Conservation (phyloP, 148 eudicot species). For the Agrostemma githago region DNA sequence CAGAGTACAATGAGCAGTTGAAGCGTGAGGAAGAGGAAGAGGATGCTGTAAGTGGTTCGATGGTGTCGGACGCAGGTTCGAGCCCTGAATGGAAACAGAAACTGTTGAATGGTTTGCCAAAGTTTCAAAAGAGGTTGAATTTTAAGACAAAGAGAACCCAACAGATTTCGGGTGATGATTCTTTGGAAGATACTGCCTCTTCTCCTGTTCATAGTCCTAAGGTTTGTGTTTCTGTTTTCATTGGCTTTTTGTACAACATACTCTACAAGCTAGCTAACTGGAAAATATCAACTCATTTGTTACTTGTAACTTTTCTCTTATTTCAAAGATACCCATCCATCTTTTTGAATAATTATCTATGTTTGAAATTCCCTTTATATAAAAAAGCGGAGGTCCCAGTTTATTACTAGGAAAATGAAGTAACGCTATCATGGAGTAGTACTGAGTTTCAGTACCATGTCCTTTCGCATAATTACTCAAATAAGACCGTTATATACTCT, state of each 20-base stretch:
- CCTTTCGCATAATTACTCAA: no score
- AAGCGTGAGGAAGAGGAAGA: constrained; percentile 14
- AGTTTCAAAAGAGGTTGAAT: constrained; percentile 32
- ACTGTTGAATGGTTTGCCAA: constrained; percentile 16
- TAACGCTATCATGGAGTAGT: no score
- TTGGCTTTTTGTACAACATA: neutral
- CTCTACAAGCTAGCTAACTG: no score
- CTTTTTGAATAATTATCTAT: no score
- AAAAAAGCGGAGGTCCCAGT: no score
- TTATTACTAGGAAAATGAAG: no score
- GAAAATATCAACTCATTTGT: no score
- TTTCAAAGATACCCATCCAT: no score
- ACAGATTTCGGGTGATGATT: constrained; percentile 44
- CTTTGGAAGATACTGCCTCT: constrained; percentile 82
- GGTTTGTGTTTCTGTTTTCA: constrained; percentile 32
- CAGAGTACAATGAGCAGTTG: neutral
- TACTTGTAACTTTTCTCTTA: no score
- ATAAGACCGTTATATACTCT: no score
- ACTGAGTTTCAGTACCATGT: no score
- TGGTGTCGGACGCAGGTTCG: constrained; percentile 74
- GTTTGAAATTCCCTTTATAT: no score
- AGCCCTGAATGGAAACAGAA: constrained; percentile 34
- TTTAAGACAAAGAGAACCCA: constrained; percentile 32
- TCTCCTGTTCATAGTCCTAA: constrained; percentile 83
- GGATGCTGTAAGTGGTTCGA: constrained; percentile 21